A percentile compares a stretch with the other conserved stretches of the same genome.
Conservation (phyloP, 2,329 filamentous ascomycete species). For the Beauveria sp. region DNA sequence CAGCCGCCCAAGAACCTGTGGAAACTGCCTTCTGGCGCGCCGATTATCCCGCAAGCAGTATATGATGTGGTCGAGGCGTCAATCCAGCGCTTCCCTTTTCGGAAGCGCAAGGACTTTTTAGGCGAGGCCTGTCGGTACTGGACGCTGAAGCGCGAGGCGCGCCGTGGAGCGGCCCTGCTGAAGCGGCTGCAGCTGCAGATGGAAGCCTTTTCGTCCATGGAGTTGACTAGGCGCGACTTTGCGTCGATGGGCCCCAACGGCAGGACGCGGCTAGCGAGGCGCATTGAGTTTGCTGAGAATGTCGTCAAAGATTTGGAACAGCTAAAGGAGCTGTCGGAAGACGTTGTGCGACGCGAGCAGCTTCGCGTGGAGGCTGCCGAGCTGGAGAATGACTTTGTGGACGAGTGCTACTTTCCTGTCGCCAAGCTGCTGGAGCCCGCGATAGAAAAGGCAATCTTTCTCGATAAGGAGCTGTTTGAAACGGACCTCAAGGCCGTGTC, state of each 20-base stretch:
- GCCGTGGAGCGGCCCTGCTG: slow-evolving; percentile 81
- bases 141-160: slow-evolving; percentile 91
- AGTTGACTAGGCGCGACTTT: slow-evolving; percentile 91
- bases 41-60: slow-evolving; percentile 84
- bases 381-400: slow-evolving; percentile 70
- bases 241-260: slow-evolving; percentile 88
- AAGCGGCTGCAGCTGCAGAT: slow-evolving; percentile 92
- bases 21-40: slow-evolving; percentile 90
- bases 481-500: slow-evolving; percentile 43
- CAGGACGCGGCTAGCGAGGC: slow-evolving; percentile 65
- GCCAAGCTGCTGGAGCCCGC: slow-evolving; percentile 68
- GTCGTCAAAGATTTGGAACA: slow-evolving; percentile 71
- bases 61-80: slow-evolving; percentile 80
- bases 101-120: slow-evolving; percentile 86
- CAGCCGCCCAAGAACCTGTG: slow-evolving; percentile 45
- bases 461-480: slow-evolving; percentile 57
- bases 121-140: slow-evolving; percentile 94
- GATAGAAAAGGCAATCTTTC: slow-evolving; percentile 69
- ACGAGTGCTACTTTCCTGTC: slow-evolving; percentile 88
- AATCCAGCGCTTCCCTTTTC: slow-evolving; percentile 68
- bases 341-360: slow-evolving; percentile 67
- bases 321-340: slow-evolving; percentile 61
- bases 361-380: slow-evolving; percentile 71
- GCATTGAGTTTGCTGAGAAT: slow-evolving; percentile 80
- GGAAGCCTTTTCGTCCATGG: slow-evolving; percentile 95